Evolutionary conservation across 495 filamentous ascomycete genomes (phyloP).

Genomic region (Neurospora sp.): DNA sequence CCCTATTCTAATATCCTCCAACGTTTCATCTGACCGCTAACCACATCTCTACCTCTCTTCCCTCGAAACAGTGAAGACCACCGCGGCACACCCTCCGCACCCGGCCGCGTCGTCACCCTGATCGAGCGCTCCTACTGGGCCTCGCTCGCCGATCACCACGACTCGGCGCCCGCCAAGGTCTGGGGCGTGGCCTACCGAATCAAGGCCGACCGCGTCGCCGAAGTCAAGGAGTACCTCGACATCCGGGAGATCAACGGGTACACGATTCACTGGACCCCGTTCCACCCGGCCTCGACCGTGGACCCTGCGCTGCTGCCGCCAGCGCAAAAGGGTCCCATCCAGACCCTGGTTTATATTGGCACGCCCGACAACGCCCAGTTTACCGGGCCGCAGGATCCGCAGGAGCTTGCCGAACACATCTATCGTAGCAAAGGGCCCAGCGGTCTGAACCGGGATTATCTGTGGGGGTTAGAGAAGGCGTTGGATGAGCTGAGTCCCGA

Average conservation of each 20-base stretch:
- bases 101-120: conserved; percentile 87
- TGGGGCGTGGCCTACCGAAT: conserved; percentile 97
- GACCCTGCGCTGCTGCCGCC: conserved; percentile 10
- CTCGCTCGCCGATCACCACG: conserved; percentile 59
- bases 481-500: conserved; percentile 65
- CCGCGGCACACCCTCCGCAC: conserved; percentile 76
- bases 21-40: background rate
- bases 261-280: conserved; percentile 77
- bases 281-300: conserved; percentile 48
- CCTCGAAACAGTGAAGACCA: conserved; percentile 68
- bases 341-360: conserved; percentile 82
- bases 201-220: conserved; percentile 53
- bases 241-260: conserved; percentile 97
- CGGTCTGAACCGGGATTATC: conserved; percentile 85
- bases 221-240: conserved; percentile 82
- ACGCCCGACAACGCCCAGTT: conserved; percentile 93
- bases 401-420: conserved; percentile 78
- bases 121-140: conserved; percentile 77
- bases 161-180: conserved; percentile 46
- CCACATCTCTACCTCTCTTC: background rate
- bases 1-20: background rate
- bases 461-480: conserved; percentile 70
- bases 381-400: conserved; percentile 67
- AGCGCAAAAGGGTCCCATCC: conserved; percentile 18
- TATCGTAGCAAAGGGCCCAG: conserved; percentile 67